These are phyloP conservation scores for Fusarium torreyae DNA, from an alignment of 2,329 filamentous ascomycete species.

Conservation along the genomic window DNA sequence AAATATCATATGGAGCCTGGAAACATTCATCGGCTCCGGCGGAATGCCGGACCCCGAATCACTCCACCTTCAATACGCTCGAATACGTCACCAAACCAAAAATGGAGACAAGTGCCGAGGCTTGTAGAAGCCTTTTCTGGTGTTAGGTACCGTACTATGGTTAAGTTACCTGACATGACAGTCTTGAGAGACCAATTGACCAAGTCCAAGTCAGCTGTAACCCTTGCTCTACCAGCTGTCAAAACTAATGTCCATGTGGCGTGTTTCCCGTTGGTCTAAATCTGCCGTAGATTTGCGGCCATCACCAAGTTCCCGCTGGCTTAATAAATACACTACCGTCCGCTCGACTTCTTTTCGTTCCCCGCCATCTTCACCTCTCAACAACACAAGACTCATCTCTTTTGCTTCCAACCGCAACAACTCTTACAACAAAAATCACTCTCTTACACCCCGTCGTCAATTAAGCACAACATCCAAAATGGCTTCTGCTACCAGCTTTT, in stretches of 20 bases:
- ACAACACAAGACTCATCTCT: constrained; percentile 19
- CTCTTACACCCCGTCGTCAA: constrained; percentile 16
- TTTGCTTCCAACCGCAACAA: constrained; percentile 14
- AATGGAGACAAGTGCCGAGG: constrained; percentile 45
- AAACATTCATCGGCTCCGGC: constrained; percentile 38
- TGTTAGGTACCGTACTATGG: not conserved
- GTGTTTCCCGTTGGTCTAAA: constrained; percentile 25
- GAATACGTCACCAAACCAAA: constrained; percentile 43
- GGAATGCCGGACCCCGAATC: constrained; percentile 38
- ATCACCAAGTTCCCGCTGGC: constrained; percentile 24
- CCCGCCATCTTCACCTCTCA: constrained; percentile 38
- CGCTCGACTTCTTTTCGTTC: constrained; percentile 15
- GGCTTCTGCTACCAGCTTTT: constrained; percentile 70
- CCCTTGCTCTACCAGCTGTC: not conserved
- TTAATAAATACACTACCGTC: constrained; percentile 40
- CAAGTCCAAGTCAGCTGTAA: not conserved
- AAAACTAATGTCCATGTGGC: constrained; percentile 26
- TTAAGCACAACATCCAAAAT: constrained; percentile 49
- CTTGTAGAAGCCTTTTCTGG: constrained; percentile 27
- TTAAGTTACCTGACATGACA: constrained; percentile 9
- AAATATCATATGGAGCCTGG: constrained; percentile 9
- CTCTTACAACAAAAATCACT: constrained; percentile 12
- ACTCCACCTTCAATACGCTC: constrained; percentile 40
- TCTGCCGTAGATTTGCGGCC: constrained; percentile 3
- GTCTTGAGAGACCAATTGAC: not conserved